Base-by-base conservation (phyloP, 2,329 filamentous ascomycete genomes). In the Sarocladium oryzae region DNA sequence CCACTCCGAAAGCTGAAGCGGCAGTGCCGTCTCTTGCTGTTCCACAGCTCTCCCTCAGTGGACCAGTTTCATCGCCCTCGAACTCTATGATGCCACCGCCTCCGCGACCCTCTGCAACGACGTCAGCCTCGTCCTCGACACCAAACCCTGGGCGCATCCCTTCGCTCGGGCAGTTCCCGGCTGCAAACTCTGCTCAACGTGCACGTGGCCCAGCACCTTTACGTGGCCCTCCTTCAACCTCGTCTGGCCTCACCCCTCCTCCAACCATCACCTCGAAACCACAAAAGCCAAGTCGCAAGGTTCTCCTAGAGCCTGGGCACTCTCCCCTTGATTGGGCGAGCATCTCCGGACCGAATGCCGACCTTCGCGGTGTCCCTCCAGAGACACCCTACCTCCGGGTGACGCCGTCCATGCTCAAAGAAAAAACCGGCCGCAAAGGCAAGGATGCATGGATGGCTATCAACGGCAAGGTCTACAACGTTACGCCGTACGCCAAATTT, bases 241-340 rank as follows among this genome's bases (percentile, higher is more conserved):
- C 56, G 49, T 52, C 58, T 38, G 24, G 76, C 70, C 74, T 84
- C 43, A 73, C 76, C 1, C 80, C 77, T 0, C 80, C 81, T 0
- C 77, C 80, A 0, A 75, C 78, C 13, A 77, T 77, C 61, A 70
- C 66, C 28, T 63, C 70, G 37, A 75, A 73, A 53, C 78, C 80
- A 2, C 56, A 69, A 21, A 82, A 81, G 61, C 76, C 78, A 4
- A 79, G 75, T 10, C 80, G 78, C 66, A 88, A 92, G 62, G 88
- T 96, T 4, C 76, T 86, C 8, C 81, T 99, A 4, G 79, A 84
- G n/a, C 93, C 93, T 0, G 92, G 93, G 28, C 91, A 92, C 73
- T 96, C 89, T 2, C 92, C 93, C 0, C 82, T 99, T 11, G 93
- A 99, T 77, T 99, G 93, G 93, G 93, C 93, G 11, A 83, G 86